Evolutionary conservation across 78 protist genomes (phyloP).

Genomic region (Pigoraptor vietnamica): DNA sequence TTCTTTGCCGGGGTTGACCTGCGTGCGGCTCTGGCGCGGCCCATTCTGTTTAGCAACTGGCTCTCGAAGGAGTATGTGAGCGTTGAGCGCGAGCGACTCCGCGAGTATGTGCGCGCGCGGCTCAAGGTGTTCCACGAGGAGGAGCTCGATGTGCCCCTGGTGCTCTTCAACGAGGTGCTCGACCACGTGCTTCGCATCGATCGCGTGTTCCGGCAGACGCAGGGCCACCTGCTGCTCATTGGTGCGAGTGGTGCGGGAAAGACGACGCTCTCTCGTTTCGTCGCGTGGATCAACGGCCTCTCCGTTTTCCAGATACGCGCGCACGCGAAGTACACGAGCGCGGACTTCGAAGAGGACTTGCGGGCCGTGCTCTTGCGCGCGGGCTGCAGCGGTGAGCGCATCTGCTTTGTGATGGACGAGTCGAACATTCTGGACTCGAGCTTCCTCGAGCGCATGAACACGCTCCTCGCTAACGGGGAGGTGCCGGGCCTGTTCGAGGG

Average conservation of each 20-base stretch:
- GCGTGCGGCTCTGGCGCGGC: conserved; percentile 61
- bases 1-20: conserved; percentile 60
- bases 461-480: conserved; percentile 77
- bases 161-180: conserved; percentile 73
- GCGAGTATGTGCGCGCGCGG: conserved; percentile 72
- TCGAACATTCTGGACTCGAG: conserved; percentile 68
- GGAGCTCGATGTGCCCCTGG: conserved; percentile 75
- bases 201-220: conserved; percentile 72
- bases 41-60: conserved; percentile 89
- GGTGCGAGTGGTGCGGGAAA: conserved; percentile 95
- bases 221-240: conserved; percentile 84
- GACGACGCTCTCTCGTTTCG: conserved; percentile 78
- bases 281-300: conserved; percentile 57
- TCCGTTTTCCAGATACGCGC: conserved; percentile 35
- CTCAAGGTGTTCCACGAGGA: conserved; percentile 74
- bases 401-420: conserved; percentile 78
- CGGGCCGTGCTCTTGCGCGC: conserved; percentile 27
- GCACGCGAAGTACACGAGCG: conserved; percentile 39
- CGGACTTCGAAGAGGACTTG: conserved; percentile 67
- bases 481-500: conserved; percentile 80
- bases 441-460: conserved; percentile 86
- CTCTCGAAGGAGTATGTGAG: conserved; percentile 65
- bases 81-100: conserved; percentile 66
- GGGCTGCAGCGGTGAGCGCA: conserved; percentile 51
- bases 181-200: conserved; percentile 75